Evolutionary conservation across 2,329 filamentous ascomycete species (phyloP), one percentile per base, ranked within the genome.

Genomic region (Aureobasidium lini): DNA sequence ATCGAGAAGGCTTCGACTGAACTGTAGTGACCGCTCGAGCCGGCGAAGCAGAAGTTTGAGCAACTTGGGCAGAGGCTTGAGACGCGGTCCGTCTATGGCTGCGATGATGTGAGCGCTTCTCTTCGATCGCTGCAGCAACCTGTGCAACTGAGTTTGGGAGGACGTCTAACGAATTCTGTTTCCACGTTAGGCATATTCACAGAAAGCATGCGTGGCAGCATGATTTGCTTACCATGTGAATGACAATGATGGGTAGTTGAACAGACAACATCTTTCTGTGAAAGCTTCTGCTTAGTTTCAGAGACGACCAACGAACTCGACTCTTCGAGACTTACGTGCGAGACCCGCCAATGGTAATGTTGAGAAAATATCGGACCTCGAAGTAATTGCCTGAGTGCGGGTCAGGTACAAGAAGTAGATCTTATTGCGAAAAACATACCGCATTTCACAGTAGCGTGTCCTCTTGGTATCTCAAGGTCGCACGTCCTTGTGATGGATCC

Each of bases 321-420:
- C 34, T 18, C 7, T 8, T 4, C 18, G 10, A 5, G 40, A 68
- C 70, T 59, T 39, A 76, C 73, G 73, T 75, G 63, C 76, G 76
- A 13, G 74, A 70, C 28, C 74, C 72, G 46, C 72, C 70, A n/a
- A 77, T 72, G 18, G 76, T 71, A 16, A 82, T 71, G 60, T 81
- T 81, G 23, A 82, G 69, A 60, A 82, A 81, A 64, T 79, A 82
- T 18, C 79, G 75, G 15, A 82, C 78, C 69, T 82, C 80, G 60
- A 83, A 82, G 65, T 77, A 82, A 66, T 81, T 79, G 18, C 79
- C 77, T 73, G 60, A 23, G 23, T 2, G 23, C 23, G 23, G 23
- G 23, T 23, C 23, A 23, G 23, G 23, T 23, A 23, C 23, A 23
- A 23, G 23, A 23, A 23, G 23, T 3, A 23, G 23, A 23, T 23